phyloP scores from a whole-genome alignment of 805 yeast genomes.

The Diddensiella transvaalensis region DNA sequence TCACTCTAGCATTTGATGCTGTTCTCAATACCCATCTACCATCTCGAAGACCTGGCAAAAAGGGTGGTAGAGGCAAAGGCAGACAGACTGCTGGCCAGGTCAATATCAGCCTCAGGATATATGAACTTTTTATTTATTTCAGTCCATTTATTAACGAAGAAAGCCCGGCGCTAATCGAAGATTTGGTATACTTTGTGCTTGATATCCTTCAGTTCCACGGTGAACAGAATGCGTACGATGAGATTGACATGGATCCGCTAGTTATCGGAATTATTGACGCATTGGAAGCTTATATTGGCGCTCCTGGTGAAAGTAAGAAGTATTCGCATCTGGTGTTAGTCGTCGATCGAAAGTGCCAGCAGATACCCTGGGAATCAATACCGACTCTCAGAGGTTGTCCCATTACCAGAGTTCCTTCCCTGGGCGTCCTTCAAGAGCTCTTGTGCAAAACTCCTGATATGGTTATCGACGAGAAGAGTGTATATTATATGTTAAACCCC shows the following conservation, averaged over 20 bases:
- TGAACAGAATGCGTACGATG: constrained; percentile 61
- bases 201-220: constrained; percentile 63
- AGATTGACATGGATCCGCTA: constrained; percentile 55
- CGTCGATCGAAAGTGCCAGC: constrained; percentile 60
- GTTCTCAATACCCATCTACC: constrained; percentile 48
- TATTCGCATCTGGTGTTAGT: constrained; percentile 63
- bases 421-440: constrained; percentile 41
- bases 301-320: constrained; percentile 10
- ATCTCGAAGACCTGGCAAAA: constrained; percentile 38
- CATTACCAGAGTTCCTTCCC: constrained; percentile 73
- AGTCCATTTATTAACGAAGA: constrained; percentile 36
- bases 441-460: constrained; percentile 26
- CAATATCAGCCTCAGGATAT: constrained; percentile 44
- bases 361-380: constrained; percentile 88
- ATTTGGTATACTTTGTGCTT: constrained; percentile 57
- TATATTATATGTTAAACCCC: constrained; percentile 75
- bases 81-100: constrained; percentile 17
- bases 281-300: constrained; percentile 34
- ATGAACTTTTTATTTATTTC: constrained; percentile 49
- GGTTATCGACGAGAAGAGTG: constrained; percentile 32
- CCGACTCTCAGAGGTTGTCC: constrained; percentile 51
- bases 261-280: constrained; percentile 49
- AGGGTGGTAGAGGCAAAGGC: constrained; percentile 14
- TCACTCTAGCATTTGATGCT: constrained; percentile 38
- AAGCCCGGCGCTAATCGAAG: constrained; percentile 49